Conservation (phyloP, 2,329 filamentous ascomycete species). For the Hirsutella minnesotensis region DNA sequence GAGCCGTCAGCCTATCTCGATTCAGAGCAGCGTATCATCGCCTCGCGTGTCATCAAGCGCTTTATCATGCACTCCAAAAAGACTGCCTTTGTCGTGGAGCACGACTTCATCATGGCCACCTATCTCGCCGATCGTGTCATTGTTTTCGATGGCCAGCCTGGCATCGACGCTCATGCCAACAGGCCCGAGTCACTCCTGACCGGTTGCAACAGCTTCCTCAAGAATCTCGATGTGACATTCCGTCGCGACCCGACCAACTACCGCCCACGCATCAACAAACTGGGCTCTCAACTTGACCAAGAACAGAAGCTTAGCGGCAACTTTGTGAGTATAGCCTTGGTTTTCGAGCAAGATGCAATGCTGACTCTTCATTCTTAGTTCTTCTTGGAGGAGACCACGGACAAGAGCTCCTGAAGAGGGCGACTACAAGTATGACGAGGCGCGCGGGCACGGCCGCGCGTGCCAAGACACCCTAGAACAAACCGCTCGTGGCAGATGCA, state of each 20-base stretch:
- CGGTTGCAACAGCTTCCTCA: constrained; percentile 92
- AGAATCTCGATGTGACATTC: constrained; percentile 97
- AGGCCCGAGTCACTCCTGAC: constrained; percentile 83
- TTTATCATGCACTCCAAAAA: constrained; percentile 99
- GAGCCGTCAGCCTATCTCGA: constrained; percentile 96
- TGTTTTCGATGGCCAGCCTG: constrained; percentile 92
- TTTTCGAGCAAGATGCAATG: background rate
- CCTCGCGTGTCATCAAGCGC: constrained; percentile 93
- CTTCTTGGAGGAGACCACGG: constrained; percentile 73
- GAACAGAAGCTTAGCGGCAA: constrained; percentile 92
- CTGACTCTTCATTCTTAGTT: constrained; percentile 48
- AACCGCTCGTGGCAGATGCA: constrained; percentile 15
- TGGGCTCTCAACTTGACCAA: constrained; percentile 88
- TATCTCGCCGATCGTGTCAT: constrained; percentile 84
- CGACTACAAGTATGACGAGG: constrained; percentile 20
- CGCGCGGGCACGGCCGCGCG: constrained; percentile 17
- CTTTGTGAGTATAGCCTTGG: constrained; percentile 51
- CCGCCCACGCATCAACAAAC: constrained; percentile 97
- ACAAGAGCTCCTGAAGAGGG: constrained; percentile 49
- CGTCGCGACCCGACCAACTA: constrained; percentile 92
- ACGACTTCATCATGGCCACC: constrained; percentile 96
- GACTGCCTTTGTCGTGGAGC: constrained; percentile 97
- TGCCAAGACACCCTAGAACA: constrained; percentile 37
- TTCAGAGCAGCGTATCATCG: constrained; percentile 97
- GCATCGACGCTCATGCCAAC: constrained; percentile 79